A percentile compares a stretch with the other conserved stretches of the same genome.
Evolutionary conservation across 805 yeast species (phyloP).

Genomic region (Grigorovia humatica): DNA sequence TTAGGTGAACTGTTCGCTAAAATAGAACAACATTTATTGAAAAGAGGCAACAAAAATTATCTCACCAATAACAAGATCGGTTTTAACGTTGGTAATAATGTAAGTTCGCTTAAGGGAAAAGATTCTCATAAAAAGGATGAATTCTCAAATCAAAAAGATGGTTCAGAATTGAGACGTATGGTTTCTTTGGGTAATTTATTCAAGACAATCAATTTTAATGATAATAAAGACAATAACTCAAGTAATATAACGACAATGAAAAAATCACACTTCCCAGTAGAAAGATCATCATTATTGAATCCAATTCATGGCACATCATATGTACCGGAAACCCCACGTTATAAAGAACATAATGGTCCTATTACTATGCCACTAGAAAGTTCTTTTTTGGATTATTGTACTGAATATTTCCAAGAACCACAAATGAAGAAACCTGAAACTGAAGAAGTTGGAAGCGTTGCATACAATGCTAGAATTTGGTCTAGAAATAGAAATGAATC

Average conservation of each 20-base stretch:
- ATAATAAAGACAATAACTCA: constrained; percentile 5
- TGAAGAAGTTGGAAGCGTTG: constrained; percentile 88
- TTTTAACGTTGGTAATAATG: constrained; percentile 2
- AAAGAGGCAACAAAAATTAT: constrained; percentile 30
- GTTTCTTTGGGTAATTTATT: constrained; percentile 24
- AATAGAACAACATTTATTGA: constrained; percentile 53
- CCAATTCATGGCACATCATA: constrained; percentile 35
- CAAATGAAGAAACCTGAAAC: constrained; percentile 77
- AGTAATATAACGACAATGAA: constrained; percentile 15
- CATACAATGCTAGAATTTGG: constrained; percentile 77
- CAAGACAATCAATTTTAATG: constrained; percentile 21
- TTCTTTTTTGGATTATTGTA: constrained; percentile 58
- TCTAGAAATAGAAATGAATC: constrained; percentile 79
- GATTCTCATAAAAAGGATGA: neutral
- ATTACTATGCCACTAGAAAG: constrained; percentile 44
- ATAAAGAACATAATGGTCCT: constrained; percentile 22
- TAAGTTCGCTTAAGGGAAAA: constrained; percentile 3
- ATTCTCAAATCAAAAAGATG: neutral
- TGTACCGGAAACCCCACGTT: constrained; percentile 50
- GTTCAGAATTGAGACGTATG: neutral
- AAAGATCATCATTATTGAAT: constrained; percentile 17
- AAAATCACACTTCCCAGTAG: constrained; percentile 14
- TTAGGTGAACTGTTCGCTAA: constrained; percentile 55
- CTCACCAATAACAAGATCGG: constrained; percentile 4
- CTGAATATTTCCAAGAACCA: constrained; percentile 94